Percentiles rank a stretch among this genome's conserved stretches.
Evolutionary conservation across 2,329 filamentous ascomycete genomes (phyloP).

Genomic region (Penicillium corylophilum): DNA sequence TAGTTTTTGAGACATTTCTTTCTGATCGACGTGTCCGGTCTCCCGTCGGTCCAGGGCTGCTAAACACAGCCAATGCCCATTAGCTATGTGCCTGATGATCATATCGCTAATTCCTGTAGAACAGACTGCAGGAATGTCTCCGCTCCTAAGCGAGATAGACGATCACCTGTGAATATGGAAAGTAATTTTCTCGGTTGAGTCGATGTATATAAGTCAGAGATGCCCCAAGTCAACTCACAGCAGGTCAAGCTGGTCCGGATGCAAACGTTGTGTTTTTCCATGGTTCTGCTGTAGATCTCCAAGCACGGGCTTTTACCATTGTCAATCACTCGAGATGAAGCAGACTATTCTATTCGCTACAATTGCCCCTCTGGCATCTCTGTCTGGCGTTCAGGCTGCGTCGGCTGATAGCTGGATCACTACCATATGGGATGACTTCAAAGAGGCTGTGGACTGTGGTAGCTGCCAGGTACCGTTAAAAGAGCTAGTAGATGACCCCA

Average conservation of each 20-base stretch:
- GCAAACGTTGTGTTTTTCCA: too few species aligned
- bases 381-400: slow-evolving; percentile 9
- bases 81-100: background rate
- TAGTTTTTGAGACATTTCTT: background rate
- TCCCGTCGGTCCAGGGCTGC: background rate
- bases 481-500: background rate
- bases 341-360: slow-evolving; percentile 6
- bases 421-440: slow-evolving; percentile 32
- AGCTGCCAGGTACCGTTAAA: slow-evolving; percentile 30
- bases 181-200: background rate
- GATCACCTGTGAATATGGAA: slow-evolving; percentile 1
- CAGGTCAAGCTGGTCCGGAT: background rate
- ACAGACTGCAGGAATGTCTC: background rate
- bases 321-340: slow-evolving; percentile 12
- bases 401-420: slow-evolving; percentile 15
- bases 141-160: slow-evolving; percentile 6
- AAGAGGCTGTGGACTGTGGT: slow-evolving; percentile 32
- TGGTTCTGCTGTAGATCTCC: background rate
- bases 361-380: slow-evolving; percentile 8
- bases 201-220: background rate
- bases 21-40: background rate
- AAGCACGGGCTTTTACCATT: background rate
- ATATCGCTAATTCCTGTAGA: background rate
- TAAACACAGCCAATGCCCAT: background rate
- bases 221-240: background rate